A percentile compares a stretch with the other conserved stretches of the same genome.
These are phyloP conservation scores for Dactylella cylindrospora DNA, from an alignment of 2,329 filamentous ascomycete species.

Conservation along the genomic window DNA sequence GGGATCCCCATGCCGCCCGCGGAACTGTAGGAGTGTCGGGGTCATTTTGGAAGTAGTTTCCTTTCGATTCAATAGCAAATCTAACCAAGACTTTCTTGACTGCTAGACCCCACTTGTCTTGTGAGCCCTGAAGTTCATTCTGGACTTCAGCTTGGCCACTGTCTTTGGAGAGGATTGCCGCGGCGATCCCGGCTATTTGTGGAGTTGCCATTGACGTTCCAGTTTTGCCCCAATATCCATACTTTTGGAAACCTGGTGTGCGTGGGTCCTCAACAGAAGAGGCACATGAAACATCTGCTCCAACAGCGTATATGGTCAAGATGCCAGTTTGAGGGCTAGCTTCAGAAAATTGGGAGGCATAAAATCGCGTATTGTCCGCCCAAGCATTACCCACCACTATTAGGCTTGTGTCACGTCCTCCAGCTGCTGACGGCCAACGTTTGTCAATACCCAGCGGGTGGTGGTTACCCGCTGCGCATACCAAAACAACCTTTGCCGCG, in stretches of 20 bases:
- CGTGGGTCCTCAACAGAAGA: background rate
- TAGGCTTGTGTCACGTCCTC: background rate
- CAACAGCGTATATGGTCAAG: slow-evolving; percentile 13
- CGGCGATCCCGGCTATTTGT: slow-evolving; percentile 3
- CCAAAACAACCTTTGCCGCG: too few species aligned
- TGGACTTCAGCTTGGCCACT: too few species aligned
- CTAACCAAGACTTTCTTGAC: slow-evolving; percentile 5
- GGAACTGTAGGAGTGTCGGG: background rate
- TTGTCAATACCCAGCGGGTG: background rate
- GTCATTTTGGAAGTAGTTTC: background rate
- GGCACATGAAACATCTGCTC: background rate
- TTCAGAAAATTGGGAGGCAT: slow-evolving; percentile 4
- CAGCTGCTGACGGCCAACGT: background rate
- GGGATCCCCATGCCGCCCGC: slow-evolving; percentile 11
- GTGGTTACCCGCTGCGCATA: slow-evolving; percentile 11
- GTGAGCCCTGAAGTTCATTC: too few species aligned
- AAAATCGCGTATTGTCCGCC: slow-evolving; percentile 6
- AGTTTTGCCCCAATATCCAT: background rate
- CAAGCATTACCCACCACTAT: slow-evolving; percentile 15
- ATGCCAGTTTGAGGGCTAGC: slow-evolving; percentile 1
- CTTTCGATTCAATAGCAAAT: background rate
- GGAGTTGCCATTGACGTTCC: slow-evolving; percentile 3
- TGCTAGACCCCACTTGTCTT: slow-evolving; percentile 17
- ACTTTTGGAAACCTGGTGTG: too few species aligned
- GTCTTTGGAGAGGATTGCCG: too few species aligned